Base-by-base conservation (phyloP, 2,329 filamentous ascomycete genomes). In the Elsinoe australis region DNA sequence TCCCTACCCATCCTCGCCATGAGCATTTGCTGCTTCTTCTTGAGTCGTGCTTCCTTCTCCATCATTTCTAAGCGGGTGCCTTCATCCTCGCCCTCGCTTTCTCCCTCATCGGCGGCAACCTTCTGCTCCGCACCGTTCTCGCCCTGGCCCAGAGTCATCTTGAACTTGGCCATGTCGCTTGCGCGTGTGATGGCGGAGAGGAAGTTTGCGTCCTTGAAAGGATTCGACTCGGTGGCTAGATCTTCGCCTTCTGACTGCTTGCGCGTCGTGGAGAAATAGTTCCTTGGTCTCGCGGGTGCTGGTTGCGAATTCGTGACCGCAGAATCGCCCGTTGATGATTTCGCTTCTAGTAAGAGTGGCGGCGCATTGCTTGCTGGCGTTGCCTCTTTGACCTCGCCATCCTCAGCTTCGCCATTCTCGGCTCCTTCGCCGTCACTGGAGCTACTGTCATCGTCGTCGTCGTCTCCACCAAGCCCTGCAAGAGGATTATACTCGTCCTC, bases 131-230 rank as follows among this genome's bases (percentile, higher is more conserved):
- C 64, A 8, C 67, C 67, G 3, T 68, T 66, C 2, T 66, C 63
- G 5, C 62, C 63, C 5, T 65, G 64, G 2, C 65, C 61, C 35
- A 66, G 68, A 64, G 29, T 14, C 21, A 51, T 31, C 4, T 49
- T 50, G 22, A 51, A 34, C 38, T 50, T 52, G n/a, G 52, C 75
- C 70, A 69, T 61, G 32, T 62, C 67, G 47, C 67, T 66, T 48
- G 90, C 90, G 64, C 88, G 88, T 66, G 88, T 87, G 58, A 98
- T 75, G 0, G 87, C 87, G 3, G 87, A 87, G 54, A 88, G 74
- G 53, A 95, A 82, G 2, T 83, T 79, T 2, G 87, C 84, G 58
- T 95, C 87, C 58, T 83, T 76, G 3, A 74, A 60, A 10, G 54
- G 50, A 32, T 57, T 56, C 14, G 56, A 21, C 58, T 42, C 17